Conservation (phyloP, 163 green algal species). For the Chlorella variabilis region DNA sequence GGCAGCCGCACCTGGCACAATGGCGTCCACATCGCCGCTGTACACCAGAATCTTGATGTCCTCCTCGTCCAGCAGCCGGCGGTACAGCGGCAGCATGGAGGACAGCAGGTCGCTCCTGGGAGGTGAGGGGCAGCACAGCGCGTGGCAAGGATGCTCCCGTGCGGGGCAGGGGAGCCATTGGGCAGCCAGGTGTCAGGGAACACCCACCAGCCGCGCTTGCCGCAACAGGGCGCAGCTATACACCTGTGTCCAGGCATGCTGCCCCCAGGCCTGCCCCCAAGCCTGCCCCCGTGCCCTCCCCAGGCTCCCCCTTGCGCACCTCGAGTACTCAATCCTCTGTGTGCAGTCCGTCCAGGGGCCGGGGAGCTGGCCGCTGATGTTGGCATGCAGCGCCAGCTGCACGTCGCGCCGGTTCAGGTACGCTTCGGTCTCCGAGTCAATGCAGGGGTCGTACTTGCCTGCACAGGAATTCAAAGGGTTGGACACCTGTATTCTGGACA, state of each 20-base stretch:
- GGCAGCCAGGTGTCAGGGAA: too few species aligned
- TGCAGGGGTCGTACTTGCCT: slow-evolving; percentile 64
- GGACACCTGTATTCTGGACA: too few species aligned
- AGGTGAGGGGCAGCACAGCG: background rate
- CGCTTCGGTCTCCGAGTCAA: slow-evolving; percentile 72
- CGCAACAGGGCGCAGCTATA: too few species aligned
- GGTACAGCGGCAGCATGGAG: slow-evolving; percentile 78
- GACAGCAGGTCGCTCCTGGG: slow-evolving; percentile 74
- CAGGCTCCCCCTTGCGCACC: too few species aligned
- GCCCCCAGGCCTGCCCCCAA: too few species aligned
- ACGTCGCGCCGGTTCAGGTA: slow-evolving; percentile 83
- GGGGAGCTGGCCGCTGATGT: slow-evolving; percentile 51
- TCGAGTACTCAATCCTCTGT: slow-evolving; percentile 51
- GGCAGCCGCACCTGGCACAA: slow-evolving; percentile 60
- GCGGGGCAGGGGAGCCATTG: too few species aligned
- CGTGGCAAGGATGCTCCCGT: too few species aligned
- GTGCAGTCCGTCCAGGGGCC: slow-evolving; percentile 58
- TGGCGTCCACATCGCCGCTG: slow-evolving; percentile 77
- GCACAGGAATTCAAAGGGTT: background rate
- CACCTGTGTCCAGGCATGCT: too few species aligned
- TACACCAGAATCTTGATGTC: slow-evolving; percentile 58
- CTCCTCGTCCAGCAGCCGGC: slow-evolving; percentile 58
- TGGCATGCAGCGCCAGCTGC: slow-evolving; percentile 64
- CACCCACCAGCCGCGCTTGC: too few species aligned
- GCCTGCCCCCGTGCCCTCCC: too few species aligned